phyloP scores from a whole-genome alignment of 2,329 filamentous ascomycete genomes.

The Verticillium zaregamsianum region DNA sequence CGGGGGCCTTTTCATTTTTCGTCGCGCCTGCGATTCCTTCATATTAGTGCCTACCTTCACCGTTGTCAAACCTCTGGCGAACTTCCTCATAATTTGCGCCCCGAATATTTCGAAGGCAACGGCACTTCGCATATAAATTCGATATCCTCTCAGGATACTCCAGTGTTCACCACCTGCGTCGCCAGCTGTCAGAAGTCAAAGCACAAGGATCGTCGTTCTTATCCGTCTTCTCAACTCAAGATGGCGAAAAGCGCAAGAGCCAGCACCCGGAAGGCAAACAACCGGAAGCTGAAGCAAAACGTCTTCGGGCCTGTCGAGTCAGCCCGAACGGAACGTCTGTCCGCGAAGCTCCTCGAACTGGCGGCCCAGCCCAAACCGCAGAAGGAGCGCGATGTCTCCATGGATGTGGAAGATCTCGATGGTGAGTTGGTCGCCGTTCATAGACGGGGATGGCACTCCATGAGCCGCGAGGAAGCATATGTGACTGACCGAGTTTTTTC shows the following conservation, averaged over 20 bases:
- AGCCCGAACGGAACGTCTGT: conserved; percentile 77
- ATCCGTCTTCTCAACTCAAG: conserved; percentile 19
- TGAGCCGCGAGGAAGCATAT: not conserved
- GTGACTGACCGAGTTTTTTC: not conserved
- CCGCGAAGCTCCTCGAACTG: conserved; percentile 79
- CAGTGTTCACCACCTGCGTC: not conserved
- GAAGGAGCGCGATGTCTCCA: conserved; percentile 42
- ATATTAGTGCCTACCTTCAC: not conserved
- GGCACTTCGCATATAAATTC: not conserved
- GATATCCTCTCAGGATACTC: not conserved
- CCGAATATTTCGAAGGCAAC: not conserved
- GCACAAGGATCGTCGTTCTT: conserved; percentile 5
- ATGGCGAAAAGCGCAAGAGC: conserved; percentile 90
- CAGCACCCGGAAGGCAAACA: conserved; percentile 78
- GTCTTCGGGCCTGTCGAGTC: conserved; percentile 82
- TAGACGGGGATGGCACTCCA: not conserved
- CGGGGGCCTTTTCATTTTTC: not conserved
- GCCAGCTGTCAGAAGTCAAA: not conserved
- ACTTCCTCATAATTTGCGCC: not conserved
- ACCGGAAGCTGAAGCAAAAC: conserved; percentile 70
- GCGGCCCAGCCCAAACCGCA: conserved; percentile 71
- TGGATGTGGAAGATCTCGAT: conserved; percentile 24
- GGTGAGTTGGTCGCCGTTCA: not conserved
- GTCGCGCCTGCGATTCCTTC: not conserved
- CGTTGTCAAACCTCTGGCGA: not conserved